phyloP scores from a whole-genome alignment of 1,139 yeast genomes.

The Candida sp. region DNA sequence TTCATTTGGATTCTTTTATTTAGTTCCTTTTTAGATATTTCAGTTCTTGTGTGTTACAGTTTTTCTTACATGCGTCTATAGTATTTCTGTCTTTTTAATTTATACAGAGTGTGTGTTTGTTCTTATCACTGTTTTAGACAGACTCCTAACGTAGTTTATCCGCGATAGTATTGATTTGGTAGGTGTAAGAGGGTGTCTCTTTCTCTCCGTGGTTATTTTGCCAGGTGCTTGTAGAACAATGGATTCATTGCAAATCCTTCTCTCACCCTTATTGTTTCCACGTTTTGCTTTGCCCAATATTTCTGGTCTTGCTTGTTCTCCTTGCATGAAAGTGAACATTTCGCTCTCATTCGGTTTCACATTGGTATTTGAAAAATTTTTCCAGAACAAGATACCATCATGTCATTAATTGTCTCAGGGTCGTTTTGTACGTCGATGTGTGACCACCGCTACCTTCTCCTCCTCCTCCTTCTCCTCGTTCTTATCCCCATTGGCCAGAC shows the following conservation, averaged over 20 bases:
- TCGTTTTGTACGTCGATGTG: too few species aligned
- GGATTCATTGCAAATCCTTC: slow-evolving; percentile 1
- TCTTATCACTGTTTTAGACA: neutral
- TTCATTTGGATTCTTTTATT: neutral
- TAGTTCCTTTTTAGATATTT: too few species aligned
- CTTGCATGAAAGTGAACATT: neutral
- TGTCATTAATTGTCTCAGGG: neutral
- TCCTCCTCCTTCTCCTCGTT: too few species aligned
- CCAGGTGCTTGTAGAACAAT: neutral
- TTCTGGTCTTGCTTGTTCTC: neutral
- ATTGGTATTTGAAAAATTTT: too few species aligned
- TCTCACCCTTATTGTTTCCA: neutral
- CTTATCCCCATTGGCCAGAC: too few species aligned
- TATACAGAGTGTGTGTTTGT: neutral
- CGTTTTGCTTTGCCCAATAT: neutral
- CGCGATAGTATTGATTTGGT: neutral
- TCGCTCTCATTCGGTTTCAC: neutral
- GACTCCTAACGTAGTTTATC: neutral
- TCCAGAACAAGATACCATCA: neutral
- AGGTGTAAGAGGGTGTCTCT: neutral
- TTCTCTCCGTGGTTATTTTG: neutral
- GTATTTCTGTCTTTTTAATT: too few species aligned
- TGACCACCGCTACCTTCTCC: too few species aligned
- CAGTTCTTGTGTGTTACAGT: neutral
- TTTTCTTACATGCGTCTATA: neutral